These are phyloP conservation scores for Chlamydomonas asymmetrica DNA, from an alignment of 139 green algal species.

Conservation along the genomic window DNA sequence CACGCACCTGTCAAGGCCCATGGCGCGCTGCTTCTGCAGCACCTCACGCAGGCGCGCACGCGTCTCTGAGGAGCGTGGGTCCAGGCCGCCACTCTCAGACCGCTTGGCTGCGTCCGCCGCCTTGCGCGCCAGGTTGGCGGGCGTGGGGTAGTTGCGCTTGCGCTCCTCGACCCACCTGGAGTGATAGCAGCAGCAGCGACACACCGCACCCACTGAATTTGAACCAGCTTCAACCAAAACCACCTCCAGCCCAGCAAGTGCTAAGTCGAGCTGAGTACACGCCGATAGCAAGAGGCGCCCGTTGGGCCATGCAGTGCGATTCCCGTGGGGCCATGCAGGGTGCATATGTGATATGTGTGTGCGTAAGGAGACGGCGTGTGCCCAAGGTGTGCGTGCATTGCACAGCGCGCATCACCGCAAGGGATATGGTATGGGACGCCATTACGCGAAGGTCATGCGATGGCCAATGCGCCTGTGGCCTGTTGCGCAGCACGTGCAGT, in stretches of 20 bases:
- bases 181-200: too few relatives aligned
- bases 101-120: conserved; percentile 7
- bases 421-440: too few relatives aligned
- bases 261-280: background rate
- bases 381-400: too few relatives aligned
- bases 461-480: too few relatives aligned
- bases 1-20: conserved; percentile 35
- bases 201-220: too few relatives aligned
- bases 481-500: too few relatives aligned
- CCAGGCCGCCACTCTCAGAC: conserved; percentile 29
- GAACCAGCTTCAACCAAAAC: background rate
- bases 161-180: conserved; percentile 54
- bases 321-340: too few relatives aligned
- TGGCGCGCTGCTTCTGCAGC: conserved; percentile 42
- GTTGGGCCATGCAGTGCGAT: too few relatives aligned
- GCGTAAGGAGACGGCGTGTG: too few relatives aligned
- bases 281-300: background rate
- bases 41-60: conserved; percentile 37
- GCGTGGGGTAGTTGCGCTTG: conserved; percentile 42
- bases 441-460: too few relatives aligned
- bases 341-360: too few relatives aligned
- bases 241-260: background rate
- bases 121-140: conserved; percentile 33
- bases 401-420: too few relatives aligned
- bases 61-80: conserved; percentile 21